A percentile compares a stretch with the other conserved stretches of the same genome.
Evolutionary conservation across 768 basidiomycete species (phyloP).

Genomic region (Boletus reticulatus): DNA sequence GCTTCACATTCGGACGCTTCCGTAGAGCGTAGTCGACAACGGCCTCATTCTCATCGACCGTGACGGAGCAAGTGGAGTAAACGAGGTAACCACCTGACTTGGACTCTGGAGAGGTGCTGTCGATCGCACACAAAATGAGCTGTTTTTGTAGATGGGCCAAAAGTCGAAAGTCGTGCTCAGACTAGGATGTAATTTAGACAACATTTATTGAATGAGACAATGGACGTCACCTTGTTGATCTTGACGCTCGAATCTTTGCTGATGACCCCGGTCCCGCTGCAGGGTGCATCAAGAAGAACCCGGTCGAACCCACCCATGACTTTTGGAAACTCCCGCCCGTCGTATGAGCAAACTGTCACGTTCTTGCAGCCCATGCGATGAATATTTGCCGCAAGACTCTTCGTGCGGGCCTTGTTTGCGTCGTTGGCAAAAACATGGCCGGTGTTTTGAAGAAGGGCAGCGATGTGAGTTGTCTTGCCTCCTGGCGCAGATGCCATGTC

Average conservation of each 20-base stretch:
- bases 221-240: conserved; percentile 80
- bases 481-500: conserved; percentile 99
- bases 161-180: conserved; percentile 92
- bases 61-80: conserved; percentile 98
- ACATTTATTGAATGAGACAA: not conserved
- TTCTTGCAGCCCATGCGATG: conserved; percentile 98
- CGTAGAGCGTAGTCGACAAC: conserved; percentile 97
- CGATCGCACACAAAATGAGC: conserved; percentile 95
- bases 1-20: conserved; percentile 88
- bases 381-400: conserved; percentile 94
- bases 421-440: conserved; percentile 99
- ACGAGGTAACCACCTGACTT: conserved; percentile 92
- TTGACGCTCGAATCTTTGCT: conserved; percentile 98
- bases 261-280: conserved; percentile 97
- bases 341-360: conserved; percentile 95
- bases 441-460: conserved; percentile 95
- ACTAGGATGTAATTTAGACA: conserved; percentile 43
- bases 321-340: conserved; percentile 96
- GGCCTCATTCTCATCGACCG: conserved; percentile 96
- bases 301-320: conserved; percentile 99
- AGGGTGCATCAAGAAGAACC: conserved; percentile 96
- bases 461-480: conserved; percentile 97
- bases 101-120: conserved; percentile 87
- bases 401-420: conserved; percentile 89
- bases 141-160: conserved; percentile 99